Evolutionary conservation across 1,284 basidiomycete species (phyloP), one percentile per base, ranked within the genome.

Genomic region (Macrocystidia cucumis): DNA sequence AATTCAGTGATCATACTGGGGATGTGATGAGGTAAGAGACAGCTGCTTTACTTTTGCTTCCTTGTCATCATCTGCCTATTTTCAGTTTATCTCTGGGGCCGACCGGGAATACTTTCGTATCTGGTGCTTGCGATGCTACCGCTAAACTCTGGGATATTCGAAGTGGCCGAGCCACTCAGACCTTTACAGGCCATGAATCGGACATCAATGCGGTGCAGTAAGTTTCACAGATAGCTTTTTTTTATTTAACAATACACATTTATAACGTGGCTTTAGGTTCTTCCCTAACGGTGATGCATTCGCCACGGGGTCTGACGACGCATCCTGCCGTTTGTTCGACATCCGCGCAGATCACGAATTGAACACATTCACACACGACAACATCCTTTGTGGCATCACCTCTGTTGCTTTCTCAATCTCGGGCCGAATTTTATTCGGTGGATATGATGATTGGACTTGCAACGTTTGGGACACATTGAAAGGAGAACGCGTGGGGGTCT

Each of bases 381-480:
- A 98, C 63, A 96, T 98, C 46, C 76, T 98, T 12, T 98, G 95
- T 55, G 93, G 95, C 45, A 97, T 98, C 62, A 98, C 96, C 8
- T 96, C 92, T 3, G 93, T 98, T 47, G 93, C 90, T 9, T 98
- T 99, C 70, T 97, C 92, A 1, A 87, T 90, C 47, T 97, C 92
- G 9, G 95, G 95, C 31, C 86, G 96, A 41, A 87, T 99, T 49
- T 74, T 99, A 31, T 98, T 98, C 52, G 95, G 93, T 45, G 96
- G 95, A 27, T 98, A 98, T 58, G 96, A 99, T 60, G 95, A 98
- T 60, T 97, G 95, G 87, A 98, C 95, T 48, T 92, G 89, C 72
- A 98, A 98, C 55, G 95, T 98, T 31, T 98, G 95, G 95, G 95
- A 99, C 57, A 97, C 93, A 27, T 74, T 98, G 54, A 96, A 95